These are phyloP conservation scores for Mycena amicta DNA, from an alignment of 768 basidiomycete species.

Conservation along the genomic window DNA sequence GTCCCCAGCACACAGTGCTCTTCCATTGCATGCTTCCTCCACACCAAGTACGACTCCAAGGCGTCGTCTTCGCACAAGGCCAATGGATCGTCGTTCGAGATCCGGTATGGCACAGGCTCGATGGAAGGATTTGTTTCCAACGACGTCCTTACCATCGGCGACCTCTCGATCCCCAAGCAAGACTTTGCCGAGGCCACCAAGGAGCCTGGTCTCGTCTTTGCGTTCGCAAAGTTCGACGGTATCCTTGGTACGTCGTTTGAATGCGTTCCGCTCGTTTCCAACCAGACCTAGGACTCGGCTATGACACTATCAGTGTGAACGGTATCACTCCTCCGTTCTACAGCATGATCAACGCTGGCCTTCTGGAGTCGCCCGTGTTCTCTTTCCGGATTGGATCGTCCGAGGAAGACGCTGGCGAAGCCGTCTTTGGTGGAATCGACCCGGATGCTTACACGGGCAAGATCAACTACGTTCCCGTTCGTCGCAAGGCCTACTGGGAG, in stretches of 20 bases:
- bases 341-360: slow-evolving; percentile 79
- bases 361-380: slow-evolving; percentile 87
- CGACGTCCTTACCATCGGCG: slow-evolving; percentile 80
- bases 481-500: slow-evolving; percentile 98
- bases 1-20: slow-evolving; percentile 81
- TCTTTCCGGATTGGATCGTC: slow-evolving; percentile 90
- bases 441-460: slow-evolving; percentile 72
- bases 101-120: slow-evolving; percentile 93
- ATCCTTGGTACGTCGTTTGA: neutral
- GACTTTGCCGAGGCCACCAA: slow-evolving; percentile 96
- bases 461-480: slow-evolving; percentile 85
- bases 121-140: slow-evolving; percentile 95
- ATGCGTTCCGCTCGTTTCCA: neutral
- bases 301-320: slow-evolving; percentile 95
- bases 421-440: slow-evolving; percentile 91
- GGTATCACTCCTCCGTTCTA: slow-evolving; percentile 93
- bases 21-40: slow-evolving; percentile 93
- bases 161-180: slow-evolving; percentile 70
- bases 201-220: slow-evolving; percentile 96
- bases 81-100: slow-evolving; percentile 88
- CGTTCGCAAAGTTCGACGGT: slow-evolving; percentile 81
- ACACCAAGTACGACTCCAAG: slow-evolving; percentile 84
- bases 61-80: slow-evolving; percentile 83
- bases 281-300: slow-evolving; percentile 79
- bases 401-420: slow-evolving; percentile 88